These are phyloP conservation scores for Aspergillus alliaceus DNA, from an alignment of 2,329 filamentous ascomycete species.

Conservation along the genomic window DNA sequence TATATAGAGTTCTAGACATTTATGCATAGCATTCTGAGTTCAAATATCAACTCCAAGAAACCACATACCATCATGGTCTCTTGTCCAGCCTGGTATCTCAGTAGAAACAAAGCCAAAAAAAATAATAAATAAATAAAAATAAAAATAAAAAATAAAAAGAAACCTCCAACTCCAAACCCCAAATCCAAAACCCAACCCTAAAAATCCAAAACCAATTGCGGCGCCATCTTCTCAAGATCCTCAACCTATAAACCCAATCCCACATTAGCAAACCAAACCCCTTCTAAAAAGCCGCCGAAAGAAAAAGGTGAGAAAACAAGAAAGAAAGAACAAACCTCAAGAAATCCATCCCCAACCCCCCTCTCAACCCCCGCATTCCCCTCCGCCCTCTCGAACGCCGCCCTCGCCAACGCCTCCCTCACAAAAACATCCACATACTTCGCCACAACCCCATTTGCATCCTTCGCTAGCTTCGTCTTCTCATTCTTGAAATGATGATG, in stretches of 20 bases:
- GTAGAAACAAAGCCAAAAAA: no score
- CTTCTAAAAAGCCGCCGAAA: neutral
- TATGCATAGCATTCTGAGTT: conserved; percentile 2
- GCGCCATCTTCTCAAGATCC: conserved; percentile 83
- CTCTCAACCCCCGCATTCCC: conserved; percentile 27
- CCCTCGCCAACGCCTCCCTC: conserved; percentile 79
- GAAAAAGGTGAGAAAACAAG: neutral
- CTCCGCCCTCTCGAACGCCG: conserved; percentile 66
- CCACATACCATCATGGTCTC: conserved; percentile 2
- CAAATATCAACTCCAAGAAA: neutral
- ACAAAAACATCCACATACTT: conserved; percentile 93
- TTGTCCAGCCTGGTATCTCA: no score
- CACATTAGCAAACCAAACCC: conserved; percentile 7
- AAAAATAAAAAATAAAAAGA: conserved; percentile 10
- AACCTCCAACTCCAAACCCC: conserved; percentile 5
- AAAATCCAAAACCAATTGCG: conserved; percentile 83
- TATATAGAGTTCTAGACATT: conserved; percentile 5
- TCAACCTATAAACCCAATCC: conserved; percentile 65
- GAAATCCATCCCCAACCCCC: conserved; percentile 57
- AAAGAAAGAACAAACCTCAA: conserved; percentile 61
- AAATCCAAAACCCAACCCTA: conserved; percentile 37
- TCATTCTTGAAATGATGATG: conserved; percentile 75
- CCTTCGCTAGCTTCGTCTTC: conserved; percentile 70
- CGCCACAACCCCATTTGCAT: conserved; percentile 73
- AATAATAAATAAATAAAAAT: no score